Evolutionary conservation across 768 basidiomycete genomes (phyloP).

Genomic region (Mycena haematopus): DNA sequence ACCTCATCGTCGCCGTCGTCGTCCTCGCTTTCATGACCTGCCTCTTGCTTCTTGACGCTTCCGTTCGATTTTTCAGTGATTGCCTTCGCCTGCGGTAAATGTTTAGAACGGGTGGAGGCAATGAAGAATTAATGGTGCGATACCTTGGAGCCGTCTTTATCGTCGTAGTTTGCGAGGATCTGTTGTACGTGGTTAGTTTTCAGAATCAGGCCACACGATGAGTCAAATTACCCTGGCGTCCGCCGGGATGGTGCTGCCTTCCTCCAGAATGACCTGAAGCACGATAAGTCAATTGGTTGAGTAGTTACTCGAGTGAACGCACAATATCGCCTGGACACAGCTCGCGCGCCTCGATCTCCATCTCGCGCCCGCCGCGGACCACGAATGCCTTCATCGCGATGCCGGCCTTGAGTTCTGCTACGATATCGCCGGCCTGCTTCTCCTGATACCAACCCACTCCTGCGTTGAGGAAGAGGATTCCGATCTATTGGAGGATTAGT

Average conservation of each 20-base stretch:
- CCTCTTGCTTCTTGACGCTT: slow-evolving; percentile 3
- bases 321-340: slow-evolving; percentile 52
- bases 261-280: slow-evolving; percentile 43
- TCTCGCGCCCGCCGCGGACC: slow-evolving; percentile 48
- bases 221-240: slow-evolving; percentile 42
- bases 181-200: slow-evolving; percentile 12
- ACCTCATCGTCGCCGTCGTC: slow-evolving; percentile 39
- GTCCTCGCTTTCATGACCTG: slow-evolving; percentile 32
- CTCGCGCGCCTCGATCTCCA: slow-evolving; percentile 50
- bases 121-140: slow-evolving; percentile 13
- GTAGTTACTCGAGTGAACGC: neutral
- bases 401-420: slow-evolving; percentile 54
- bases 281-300: too few species aligned
- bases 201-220: neutral
- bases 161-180: slow-evolving; percentile 48
- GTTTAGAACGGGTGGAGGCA: slow-evolving; percentile 21
- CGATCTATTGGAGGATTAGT: slow-evolving; percentile 40
- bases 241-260: slow-evolving; percentile 52
- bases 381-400: slow-evolving; percentile 50
- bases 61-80: neutral
- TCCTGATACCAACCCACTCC: slow-evolving; percentile 42
- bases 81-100: neutral
- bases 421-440: slow-evolving; percentile 53
- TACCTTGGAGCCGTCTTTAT: slow-evolving; percentile 42
- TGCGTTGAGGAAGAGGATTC: slow-evolving; percentile 49